Evolutionary conservation across 306 rosid genomes (phyloP), one percentile per base, ranked within the genome.

Genomic region (Comarum palustre): DNA sequence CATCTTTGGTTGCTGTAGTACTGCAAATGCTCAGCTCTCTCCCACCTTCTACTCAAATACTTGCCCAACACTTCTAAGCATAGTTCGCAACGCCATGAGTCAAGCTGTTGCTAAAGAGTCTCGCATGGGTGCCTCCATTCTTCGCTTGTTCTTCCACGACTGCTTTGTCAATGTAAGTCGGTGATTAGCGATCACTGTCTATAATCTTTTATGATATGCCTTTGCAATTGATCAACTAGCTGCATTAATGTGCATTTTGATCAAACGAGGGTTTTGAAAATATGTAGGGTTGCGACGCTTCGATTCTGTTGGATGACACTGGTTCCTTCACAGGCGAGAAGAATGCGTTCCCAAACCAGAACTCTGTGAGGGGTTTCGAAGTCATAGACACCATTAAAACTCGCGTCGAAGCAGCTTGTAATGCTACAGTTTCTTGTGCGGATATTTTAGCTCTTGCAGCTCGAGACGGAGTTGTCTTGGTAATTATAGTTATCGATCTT

Each of bases 91-190:
- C 42, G 69, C 34, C 38, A 88, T 91, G 88, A 61, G 0, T 3
- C 76, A 73, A 66, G 92, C 87, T 72, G 46, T 94, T 32, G 8
- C 0, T 3, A 48, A 1, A 29, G 97, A 94, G 70, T 17, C 82
- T 2, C 77, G 96, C 1, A 31, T 94, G 1, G 98, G 80, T 1
- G 95, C 97, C 76, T 93, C 98, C 20, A 77, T 91, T 48, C 88
- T 90, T 74, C 94, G 94, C 51, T 57, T 93, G 83, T 86, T 90
- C 89, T 93, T 93, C 88, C 98, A 93, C 47, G 96, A 93, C 51
- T 90, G 94, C 83, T 90, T 93, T 5, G 96, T 90, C 0, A 86
- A 90, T 63, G 98, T 90, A 69, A 51, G 72, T 29, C n/a, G 5
- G 4, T 32, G 4, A 12, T 13, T n/a, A n/a, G n/a, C 15, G 9